Base-by-base conservation (phyloP, 2,329 filamentous ascomycete species). In the Immersiporthe knoxdaviesiana region DNA sequence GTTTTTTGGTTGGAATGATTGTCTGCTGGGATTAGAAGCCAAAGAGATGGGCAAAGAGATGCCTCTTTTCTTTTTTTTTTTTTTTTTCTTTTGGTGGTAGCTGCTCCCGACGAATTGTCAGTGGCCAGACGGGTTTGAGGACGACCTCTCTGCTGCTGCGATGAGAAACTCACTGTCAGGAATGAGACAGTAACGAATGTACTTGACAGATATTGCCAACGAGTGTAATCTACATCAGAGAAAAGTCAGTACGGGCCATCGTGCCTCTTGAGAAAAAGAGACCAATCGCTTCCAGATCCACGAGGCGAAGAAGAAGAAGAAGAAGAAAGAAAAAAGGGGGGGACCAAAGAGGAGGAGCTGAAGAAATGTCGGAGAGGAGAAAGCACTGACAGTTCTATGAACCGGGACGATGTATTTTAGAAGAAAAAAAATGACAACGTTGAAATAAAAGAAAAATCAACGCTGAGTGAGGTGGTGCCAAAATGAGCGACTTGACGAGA, bases 171-270 rank as follows among this genome's bases (percentile, higher is more conserved):
- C 74, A 83, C 81, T 83, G 84, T 85, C 84, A 86, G 83, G 79
- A 77, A 75, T 74, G 75, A 77, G 79, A 74, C 74, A 61, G 39
- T 74, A 87, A 85, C 81, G 86, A 88, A 81, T 86, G 86, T 86
- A 87, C 82, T 85, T 87, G 86, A 87, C 84, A 81, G 8, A 78
- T 77, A 75, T 77, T 74, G 70, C 84, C 82, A 86, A 87, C 76
- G 83, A 87, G 80, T 77, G 84, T 84, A 74, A 71, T 78, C 76
- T 77, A 69, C 67, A 61, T 37, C 52, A 41, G 41, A 54, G 63
- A 58, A 70, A 44, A 67, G 72, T 74, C 71, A 76, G 75, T 68
- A 66, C 63, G 62, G 62, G 58, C 32, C 44, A 65, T 63, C 67
- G 68, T 32, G 65, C 44, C 21, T 58, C 41, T 27, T 63, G 44